Conservation (phyloP, 2,329 filamentous ascomycete genomes). For the Fusarium compactum region DNA sequence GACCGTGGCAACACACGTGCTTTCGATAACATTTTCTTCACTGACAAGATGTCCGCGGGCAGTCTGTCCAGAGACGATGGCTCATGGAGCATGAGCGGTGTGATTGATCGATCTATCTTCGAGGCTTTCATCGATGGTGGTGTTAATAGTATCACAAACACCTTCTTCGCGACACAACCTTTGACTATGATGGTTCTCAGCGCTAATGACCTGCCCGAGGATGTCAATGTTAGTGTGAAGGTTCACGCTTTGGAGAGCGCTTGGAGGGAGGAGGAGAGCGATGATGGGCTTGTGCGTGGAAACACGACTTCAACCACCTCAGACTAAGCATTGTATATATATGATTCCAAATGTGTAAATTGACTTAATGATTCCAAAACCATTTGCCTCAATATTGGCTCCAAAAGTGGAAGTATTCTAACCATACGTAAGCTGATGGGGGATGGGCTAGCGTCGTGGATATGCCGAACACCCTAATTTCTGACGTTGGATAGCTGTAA, state of each 20-base stretch:
- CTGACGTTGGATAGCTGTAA: not conserved
- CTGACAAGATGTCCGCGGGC: slow-evolving; percentile 48
- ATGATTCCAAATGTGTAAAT: not conserved
- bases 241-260: slow-evolving; percentile 47
- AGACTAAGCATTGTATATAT: not conserved
- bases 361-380: too few relatives aligned
- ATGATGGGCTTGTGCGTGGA: slow-evolving; percentile 12
- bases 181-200: slow-evolving; percentile 42
- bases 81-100: slow-evolving; percentile 49
- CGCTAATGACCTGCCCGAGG: slow-evolving; percentile 35
- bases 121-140: slow-evolving; percentile 53
- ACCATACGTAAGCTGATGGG: not conserved
- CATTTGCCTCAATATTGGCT: not conserved
- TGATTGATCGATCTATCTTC: slow-evolving; percentile 53
- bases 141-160: slow-evolving; percentile 50
- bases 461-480: not conserved
- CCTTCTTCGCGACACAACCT: slow-evolving; percentile 49
- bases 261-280: slow-evolving; percentile 31
- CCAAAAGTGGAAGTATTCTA: not conserved
- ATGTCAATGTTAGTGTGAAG: slow-evolving; percentile 36
- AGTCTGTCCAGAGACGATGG: slow-evolving; percentile 24
- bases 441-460: not conserved
- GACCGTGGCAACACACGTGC: slow-evolving; percentile 46
- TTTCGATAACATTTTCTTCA: slow-evolving; percentile 51
- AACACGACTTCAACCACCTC: not conserved